Percentiles rank a stretch among this genome's conserved stretches.
Conservation (phyloP, 768 basidiomycete species). For the Phanerochaete carnosa region DNA sequence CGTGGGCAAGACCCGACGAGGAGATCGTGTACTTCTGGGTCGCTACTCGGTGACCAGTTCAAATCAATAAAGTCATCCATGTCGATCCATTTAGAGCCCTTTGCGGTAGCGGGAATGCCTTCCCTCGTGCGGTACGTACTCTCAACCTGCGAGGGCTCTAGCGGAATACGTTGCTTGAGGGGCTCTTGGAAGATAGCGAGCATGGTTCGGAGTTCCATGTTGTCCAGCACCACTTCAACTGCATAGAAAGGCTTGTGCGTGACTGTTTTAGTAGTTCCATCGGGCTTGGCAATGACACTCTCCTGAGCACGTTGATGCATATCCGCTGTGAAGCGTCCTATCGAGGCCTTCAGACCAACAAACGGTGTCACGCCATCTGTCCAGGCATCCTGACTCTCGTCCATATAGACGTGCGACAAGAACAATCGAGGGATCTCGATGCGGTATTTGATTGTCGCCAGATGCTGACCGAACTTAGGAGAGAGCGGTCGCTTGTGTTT, state of each 20-base stretch:
- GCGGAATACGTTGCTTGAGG: constrained; percentile 54
- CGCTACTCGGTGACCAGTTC: constrained; percentile 52
- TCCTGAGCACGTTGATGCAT: constrained; percentile 92
- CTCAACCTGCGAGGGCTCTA: constrained; percentile 42
- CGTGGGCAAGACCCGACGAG: constrained; percentile 77
- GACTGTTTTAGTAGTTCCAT: constrained; percentile 55
- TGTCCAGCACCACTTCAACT: constrained; percentile 78
- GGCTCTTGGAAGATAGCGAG: constrained; percentile 76
- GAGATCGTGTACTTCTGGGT: constrained; percentile 63
- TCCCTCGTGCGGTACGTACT: constrained; percentile 48
- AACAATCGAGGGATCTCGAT: constrained; percentile 74
- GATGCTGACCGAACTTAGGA: constrained; percentile 83
- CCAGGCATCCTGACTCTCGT: constrained; percentile 81
- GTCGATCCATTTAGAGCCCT: constrained; percentile 67
- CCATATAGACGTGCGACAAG: constrained; percentile 84
- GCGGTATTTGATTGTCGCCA: constrained; percentile 91
- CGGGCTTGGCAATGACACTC: constrained; percentile 52
- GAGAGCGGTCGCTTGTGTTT: constrained; percentile 62
- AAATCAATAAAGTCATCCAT: constrained; percentile 80
- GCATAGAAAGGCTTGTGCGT: constrained; percentile 85
- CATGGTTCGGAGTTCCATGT: constrained; percentile 73
- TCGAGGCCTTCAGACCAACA: constrained; percentile 82
- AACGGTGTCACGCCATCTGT: constrained; percentile 70
- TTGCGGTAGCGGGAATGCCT: constrained; percentile 40
- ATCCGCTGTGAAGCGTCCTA: constrained; percentile 82